These are phyloP conservation scores for Diatrype stigma DNA, from an alignment of 2,329 filamentous ascomycete species.

Conservation along the genomic window DNA sequence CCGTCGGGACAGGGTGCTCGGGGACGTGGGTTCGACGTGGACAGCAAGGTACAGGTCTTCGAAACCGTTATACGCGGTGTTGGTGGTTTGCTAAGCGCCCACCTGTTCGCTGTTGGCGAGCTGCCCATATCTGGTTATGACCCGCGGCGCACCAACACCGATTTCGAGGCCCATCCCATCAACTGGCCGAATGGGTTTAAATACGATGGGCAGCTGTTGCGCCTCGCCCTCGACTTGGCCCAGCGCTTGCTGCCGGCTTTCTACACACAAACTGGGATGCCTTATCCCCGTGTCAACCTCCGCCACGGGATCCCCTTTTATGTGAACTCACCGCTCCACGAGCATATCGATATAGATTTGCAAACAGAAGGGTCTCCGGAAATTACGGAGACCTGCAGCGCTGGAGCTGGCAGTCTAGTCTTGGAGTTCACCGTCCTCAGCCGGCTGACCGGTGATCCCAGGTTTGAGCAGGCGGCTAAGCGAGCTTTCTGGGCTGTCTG, in stretches of 20 bases:
- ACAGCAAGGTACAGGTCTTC: conserved; percentile 98
- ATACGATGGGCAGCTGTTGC: conserved; percentile 85
- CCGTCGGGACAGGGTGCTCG: conserved; percentile 65
- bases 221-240: conserved; percentile 83
- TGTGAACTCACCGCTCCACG: conserved; percentile 74
- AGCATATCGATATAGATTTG: conserved; percentile 41
- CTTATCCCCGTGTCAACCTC: conserved; percentile 91
- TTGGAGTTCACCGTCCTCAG: conserved; percentile 91
- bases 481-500: conserved; percentile 97
- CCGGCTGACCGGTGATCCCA: conserved; percentile 75
- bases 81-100: conserved; percentile 85
- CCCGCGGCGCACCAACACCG: conserved; percentile 42
- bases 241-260: conserved; percentile 86
- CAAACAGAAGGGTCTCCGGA: conserved; percentile 50
- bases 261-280: conserved; percentile 83
- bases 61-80: conserved; percentile 94
- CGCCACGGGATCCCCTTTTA: conserved; percentile 91
- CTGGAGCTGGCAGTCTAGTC: conserved; percentile 91
- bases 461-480: conserved; percentile 89
- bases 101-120: conserved; percentile 88
- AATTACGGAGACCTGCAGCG: conserved; percentile 93
- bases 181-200: conserved; percentile 71
- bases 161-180: conserved; percentile 54
- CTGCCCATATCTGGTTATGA: conserved; percentile 79
- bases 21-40: conserved; percentile 81